phyloP scores from a whole-genome alignment of 306 rosid genomes.

The Castanea crenata region DNA sequence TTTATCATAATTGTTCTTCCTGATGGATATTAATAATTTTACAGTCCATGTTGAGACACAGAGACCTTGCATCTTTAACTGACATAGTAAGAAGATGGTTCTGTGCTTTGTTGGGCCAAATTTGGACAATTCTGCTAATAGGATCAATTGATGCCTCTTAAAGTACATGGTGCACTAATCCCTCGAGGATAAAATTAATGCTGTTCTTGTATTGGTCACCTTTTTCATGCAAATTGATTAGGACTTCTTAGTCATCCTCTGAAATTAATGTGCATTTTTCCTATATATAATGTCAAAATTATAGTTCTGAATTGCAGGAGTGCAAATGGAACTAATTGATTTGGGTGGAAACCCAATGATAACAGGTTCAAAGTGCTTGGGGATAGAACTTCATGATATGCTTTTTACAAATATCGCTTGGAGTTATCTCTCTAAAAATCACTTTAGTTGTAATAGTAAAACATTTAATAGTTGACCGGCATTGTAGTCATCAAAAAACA shows the following conservation, averaged over 20 bases:
- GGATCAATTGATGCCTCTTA: not conserved
- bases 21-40: not conserved
- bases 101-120: not conserved
- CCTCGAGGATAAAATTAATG: not conserved
- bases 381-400: not conserved
- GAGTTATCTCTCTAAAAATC: not conserved
- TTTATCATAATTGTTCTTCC: not conserved
- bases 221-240: not conserved
- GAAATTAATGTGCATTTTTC: not conserved
- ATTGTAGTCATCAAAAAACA: no score
- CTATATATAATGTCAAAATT: not conserved
- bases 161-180: not conserved
- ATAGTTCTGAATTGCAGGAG: not conserved
- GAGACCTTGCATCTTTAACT: no score
- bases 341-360: not conserved
- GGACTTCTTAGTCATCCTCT: not conserved
- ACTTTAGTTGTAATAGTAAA: not conserved
- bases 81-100: not conserved
- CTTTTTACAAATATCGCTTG: not conserved
- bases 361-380: not conserved
- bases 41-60: not conserved
- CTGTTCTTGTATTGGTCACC: not conserved
- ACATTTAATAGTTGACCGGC: not conserved
- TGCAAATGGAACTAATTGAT: not conserved
- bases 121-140: not conserved